phyloP scores from a whole-genome alignment of 352 stramenopile genomes.

The Albugo laibachii region DNA sequence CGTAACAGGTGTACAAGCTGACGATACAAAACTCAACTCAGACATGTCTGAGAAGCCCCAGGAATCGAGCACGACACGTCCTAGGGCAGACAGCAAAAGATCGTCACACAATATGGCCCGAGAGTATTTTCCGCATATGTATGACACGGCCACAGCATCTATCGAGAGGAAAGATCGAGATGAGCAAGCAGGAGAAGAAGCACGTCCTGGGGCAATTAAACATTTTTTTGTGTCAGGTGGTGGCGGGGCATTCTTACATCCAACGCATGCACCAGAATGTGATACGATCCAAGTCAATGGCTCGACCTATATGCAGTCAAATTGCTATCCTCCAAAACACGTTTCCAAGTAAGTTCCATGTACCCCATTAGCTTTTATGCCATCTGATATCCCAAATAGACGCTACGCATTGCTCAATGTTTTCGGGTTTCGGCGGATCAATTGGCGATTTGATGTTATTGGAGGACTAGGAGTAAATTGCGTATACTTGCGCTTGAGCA shows the following conservation, averaged over 20 bases:
- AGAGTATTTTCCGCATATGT: conserved; percentile 73
- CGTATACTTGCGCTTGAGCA: background rate
- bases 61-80: conserved; percentile 4
- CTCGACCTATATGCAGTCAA: conserved; percentile 46
- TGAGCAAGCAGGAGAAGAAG: too few species aligned
- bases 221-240: conserved; percentile 80
- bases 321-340: conserved; percentile 66
- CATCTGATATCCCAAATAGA: conserved; percentile 10
- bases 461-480: conserved; percentile 55
- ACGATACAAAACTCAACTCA: background rate
- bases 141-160: conserved; percentile 1
- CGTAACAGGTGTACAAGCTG: background rate
- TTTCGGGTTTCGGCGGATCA: conserved; percentile 79
- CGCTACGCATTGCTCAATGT: conserved; percentile 70
- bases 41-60: conserved; percentile 1
- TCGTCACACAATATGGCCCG: conserved; percentile 3
- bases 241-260: conserved; percentile 79
- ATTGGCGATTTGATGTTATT: conserved; percentile 87
- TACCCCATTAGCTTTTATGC: background rate
- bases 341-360: conserved; percentile 27
- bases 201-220: conserved; percentile 8
- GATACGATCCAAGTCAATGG: conserved; percentile 38
- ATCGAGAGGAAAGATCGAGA: conserved; percentile 4
- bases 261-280: conserved; percentile 58
- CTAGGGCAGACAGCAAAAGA: too few species aligned